Evolutionary conservation across 148 eudicot species (phyloP), one percentile per base, ranked within the genome.

Genomic region (Chenopodium album): DNA sequence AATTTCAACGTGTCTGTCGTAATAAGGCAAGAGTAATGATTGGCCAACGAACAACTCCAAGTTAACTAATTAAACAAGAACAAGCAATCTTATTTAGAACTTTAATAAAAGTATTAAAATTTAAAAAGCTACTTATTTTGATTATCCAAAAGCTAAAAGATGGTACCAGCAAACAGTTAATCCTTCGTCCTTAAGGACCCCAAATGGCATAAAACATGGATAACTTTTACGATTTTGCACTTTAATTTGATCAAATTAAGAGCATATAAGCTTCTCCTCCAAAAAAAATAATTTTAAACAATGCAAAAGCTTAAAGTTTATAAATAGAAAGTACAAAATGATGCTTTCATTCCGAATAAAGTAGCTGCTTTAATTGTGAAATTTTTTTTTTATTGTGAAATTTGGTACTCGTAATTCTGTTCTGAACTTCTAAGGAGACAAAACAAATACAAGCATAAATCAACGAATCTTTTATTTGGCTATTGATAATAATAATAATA

Each of bases 341-440:
- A 62, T 48, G 32, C 19, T 76, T 46, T n/a, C 48, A 47, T 46
- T 71, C 44, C 10, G 71, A 69, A 73, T 59, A 71, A 48, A 52
- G 6, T 41, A 75, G 64, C 29, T 65, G 76, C 84, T 31, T 76
- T 79, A 74, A 16, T 22, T 23, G 41, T 41, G 19, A 64, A 34
- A 6, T 65, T 73, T 56, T 31, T 31, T 31, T 31, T 31, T 31
- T 31, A 31, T 31, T 31, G 32, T 31, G 32, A 31, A 31, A 31
- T 31, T 31, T 31, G 32, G 32, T 31, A 31, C 32, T 31, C 48
- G 37, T 17, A 69, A 82, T 69, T 78, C 82, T 73, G 78, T 75
- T 17, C 82, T 85, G 81, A 78, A 71, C 87, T 73, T 76, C 75
- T 65, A 85, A 85, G 85, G 79, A 78, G 80, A 82, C 80, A 65